Evolutionary conservation across 129 eudicot species (phyloP).

Genomic region (Flaveria bidentis): DNA sequence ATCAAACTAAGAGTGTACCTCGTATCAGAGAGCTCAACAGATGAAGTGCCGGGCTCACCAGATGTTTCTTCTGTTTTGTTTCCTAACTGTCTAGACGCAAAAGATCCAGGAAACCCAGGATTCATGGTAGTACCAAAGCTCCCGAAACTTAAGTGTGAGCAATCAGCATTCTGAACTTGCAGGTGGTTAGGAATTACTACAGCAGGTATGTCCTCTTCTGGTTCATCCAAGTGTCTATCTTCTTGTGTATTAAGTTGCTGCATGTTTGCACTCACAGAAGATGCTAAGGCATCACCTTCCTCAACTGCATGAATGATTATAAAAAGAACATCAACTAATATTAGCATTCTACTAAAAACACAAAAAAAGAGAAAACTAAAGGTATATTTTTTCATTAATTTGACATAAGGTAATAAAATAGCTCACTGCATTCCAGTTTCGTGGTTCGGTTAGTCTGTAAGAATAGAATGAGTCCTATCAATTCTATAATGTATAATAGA

Average conservation of each 20-base stretch:
- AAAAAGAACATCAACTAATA: not conserved
- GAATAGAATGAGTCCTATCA: not conserved
- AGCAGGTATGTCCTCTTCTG: constrained; percentile 68
- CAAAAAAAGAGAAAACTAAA: not conserved
- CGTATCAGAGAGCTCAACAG: constrained; percentile 55
- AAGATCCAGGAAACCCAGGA: constrained; percentile 52
- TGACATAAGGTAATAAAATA: not conserved
- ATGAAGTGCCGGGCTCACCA: constrained; percentile 53
- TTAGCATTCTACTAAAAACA: not conserved
- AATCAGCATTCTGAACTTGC: constrained; percentile 85
- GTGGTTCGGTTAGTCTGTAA: not conserved
- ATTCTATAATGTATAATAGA: not conserved
- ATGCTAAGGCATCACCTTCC: constrained; percentile 55
- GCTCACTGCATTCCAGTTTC: not conserved
- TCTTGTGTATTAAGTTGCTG: constrained; percentile 64
- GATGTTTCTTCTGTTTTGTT: constrained; percentile 58
- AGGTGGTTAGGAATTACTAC: constrained; percentile 88
- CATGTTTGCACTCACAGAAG: constrained; percentile 72
- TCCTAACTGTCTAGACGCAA: constrained; percentile 49
- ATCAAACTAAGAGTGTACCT: constrained; percentile 45
- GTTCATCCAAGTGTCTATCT: constrained; percentile 47
- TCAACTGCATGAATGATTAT: constrained; percentile 42
- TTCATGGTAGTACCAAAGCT: constrained; percentile 72
- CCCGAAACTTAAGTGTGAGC: constrained; percentile 92
- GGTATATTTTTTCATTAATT: not conserved